These are phyloP conservation scores for Tetragonia tetragonoides DNA, from an alignment of 148 eudicot genomes.

Conservation along the genomic window DNA sequence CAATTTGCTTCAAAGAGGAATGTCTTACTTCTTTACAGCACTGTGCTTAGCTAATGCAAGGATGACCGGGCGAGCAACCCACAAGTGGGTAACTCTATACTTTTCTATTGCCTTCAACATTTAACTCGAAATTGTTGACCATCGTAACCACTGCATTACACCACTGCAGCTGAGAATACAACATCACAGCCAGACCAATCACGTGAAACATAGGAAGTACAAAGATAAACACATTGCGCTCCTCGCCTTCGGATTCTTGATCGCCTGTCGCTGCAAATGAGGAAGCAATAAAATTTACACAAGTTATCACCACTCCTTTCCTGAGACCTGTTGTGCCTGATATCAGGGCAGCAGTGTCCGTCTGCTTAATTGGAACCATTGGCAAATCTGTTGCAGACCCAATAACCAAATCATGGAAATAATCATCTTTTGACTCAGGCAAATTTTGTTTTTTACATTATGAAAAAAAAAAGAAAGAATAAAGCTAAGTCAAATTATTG, in stretches of 20 bases:
- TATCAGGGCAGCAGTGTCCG: slow-evolving; percentile 54
- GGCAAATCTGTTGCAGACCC: slow-evolving; percentile 38
- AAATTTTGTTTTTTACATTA: too few species aligned
- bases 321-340: slow-evolving; percentile 76
- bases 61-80: slow-evolving; percentile 78
- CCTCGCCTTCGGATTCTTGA: slow-evolving; percentile 51
- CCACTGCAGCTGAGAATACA: slow-evolving; percentile 56
- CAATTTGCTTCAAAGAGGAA: slow-evolving; percentile 61
- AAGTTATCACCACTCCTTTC: slow-evolving; percentile 68
- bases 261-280: slow-evolving; percentile 47
- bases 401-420: slow-evolving; percentile 43
- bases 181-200: slow-evolving; percentile 55
- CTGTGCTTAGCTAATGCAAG: slow-evolving; percentile 63
- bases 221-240: slow-evolving; percentile 45
- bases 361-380: slow-evolving; percentile 28
- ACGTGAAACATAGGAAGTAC: slow-evolving; percentile 84
- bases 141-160: slow-evolving; percentile 53
- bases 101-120: slow-evolving; percentile 56
- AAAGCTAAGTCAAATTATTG: too few species aligned
- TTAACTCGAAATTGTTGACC: slow-evolving; percentile 51
- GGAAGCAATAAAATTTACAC: slow-evolving; percentile 57
- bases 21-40: slow-evolving; percentile 56
- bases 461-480: too few species aligned
- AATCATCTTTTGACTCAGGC: slow-evolving; percentile 24
- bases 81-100: slow-evolving; percentile 52